A percentile compares a stretch with the other conserved stretches of the same genome.
phyloP scores from a whole-genome alignment of 495 filamentous ascomycete species.

The Endocarpon pusillum region DNA sequence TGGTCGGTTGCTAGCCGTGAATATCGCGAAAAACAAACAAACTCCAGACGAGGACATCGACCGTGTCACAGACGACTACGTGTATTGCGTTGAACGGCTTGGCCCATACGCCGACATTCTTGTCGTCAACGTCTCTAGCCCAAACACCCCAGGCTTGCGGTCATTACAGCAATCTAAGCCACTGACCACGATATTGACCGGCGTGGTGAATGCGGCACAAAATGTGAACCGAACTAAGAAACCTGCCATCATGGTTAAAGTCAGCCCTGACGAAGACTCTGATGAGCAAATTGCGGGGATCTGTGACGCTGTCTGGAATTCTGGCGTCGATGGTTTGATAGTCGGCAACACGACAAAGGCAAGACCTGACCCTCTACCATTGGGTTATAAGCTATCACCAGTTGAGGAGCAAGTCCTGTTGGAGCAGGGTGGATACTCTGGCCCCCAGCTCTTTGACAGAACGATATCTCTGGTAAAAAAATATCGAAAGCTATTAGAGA shows the following conservation, averaged over 20 bases:
- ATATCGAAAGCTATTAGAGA: slow-evolving; percentile 61
- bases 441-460: slow-evolving; percentile 67
- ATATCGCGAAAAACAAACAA: slow-evolving; percentile 90
- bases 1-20: slow-evolving; percentile 71
- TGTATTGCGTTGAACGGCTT: slow-evolving; percentile 64
- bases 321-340: slow-evolving; percentile 84
- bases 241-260: slow-evolving; percentile 90
- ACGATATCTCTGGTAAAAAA: slow-evolving; percentile 58
- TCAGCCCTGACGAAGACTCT: slow-evolving; percentile 83
- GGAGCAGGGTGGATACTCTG: slow-evolving; percentile 80
- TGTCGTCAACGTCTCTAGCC: slow-evolving; percentile 91
- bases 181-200: slow-evolving; percentile 58
- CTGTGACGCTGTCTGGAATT: slow-evolving; percentile 65
- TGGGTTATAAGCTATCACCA: slow-evolving; percentile 40
- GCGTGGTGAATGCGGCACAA: slow-evolving; percentile 64
- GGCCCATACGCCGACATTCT: slow-evolving; percentile 82
- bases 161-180: slow-evolving; percentile 68
- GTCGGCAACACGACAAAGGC: slow-evolving; percentile 95
- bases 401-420: slow-evolving; percentile 48
- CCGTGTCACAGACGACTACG: slow-evolving; percentile 71
- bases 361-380: slow-evolving; percentile 48
- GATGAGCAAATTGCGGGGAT: slow-evolving; percentile 71
- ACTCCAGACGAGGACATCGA: slow-evolving; percentile 72
- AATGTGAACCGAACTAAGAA: slow-evolving; percentile 47
- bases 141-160: slow-evolving; percentile 83